These are phyloP conservation scores for Suillus bovinus DNA, from an alignment of 768 basidiomycete genomes.

Conservation along the genomic window DNA sequence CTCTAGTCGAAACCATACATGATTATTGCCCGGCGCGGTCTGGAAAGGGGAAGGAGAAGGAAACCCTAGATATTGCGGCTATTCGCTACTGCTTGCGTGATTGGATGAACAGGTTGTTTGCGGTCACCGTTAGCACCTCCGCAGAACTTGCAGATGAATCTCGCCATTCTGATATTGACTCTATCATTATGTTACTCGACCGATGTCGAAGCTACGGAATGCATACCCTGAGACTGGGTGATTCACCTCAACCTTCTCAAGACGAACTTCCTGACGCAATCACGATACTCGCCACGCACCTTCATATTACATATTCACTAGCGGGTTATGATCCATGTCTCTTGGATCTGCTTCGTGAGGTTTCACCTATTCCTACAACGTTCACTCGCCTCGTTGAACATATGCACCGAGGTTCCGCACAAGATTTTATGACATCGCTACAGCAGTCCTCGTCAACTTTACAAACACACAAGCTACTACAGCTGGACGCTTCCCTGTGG, in stretches of 20 bases:
- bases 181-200: conserved; percentile 27
- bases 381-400: conserved; percentile 31
- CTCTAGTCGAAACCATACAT: conserved; percentile 25
- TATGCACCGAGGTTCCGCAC: conserved; percentile 21
- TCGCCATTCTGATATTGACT: conserved; percentile 9
- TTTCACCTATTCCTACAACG: conserved; percentile 30
- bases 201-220: conserved; percentile 22
- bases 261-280: conserved; percentile 28
- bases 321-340: conserved; percentile 14
- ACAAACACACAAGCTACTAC: conserved; percentile 34
- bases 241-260: conserved; percentile 1
- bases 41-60: conserved; percentile 6
- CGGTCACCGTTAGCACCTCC: not conserved
- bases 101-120: conserved; percentile 26
- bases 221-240: conserved; percentile 15
- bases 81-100: conserved; percentile 19
- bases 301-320: conserved; percentile 17
- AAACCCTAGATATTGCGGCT: conserved; percentile 4
- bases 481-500: conserved; percentile 54
- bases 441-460: conserved; percentile 32
- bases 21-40: not conserved
- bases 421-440: conserved; percentile 26
- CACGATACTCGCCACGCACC: conserved; percentile 21
- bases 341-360: conserved; percentile 26
- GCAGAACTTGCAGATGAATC: not conserved